Conservation (phyloP, 495 filamentous ascomycete species). For the Antarctomyces pellizariae region DNA sequence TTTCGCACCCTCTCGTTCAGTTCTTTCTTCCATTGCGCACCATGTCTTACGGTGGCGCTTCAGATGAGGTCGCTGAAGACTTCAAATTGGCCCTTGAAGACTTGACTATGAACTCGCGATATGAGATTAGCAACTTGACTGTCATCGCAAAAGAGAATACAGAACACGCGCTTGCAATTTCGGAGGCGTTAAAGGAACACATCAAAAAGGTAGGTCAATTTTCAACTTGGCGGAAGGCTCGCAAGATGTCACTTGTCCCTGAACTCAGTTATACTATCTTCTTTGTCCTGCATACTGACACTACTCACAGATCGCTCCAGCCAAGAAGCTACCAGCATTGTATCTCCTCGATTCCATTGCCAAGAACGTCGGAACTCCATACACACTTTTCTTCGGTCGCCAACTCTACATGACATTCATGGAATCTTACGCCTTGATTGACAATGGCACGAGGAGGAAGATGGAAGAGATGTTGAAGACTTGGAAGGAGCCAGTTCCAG, state of each 20-base stretch:
- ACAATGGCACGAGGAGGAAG: slow-evolving; percentile 54
- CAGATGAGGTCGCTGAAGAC: slow-evolving; percentile 83
- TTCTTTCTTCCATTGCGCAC: slow-evolving; percentile 13
- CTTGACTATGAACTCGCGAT: slow-evolving; percentile 65
- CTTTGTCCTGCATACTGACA: slow-evolving; percentile 9
- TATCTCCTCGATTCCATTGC: slow-evolving; percentile 96
- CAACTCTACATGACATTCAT: slow-evolving; percentile 89
- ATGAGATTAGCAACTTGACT: slow-evolving; percentile 86
- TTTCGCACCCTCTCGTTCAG: neutral
- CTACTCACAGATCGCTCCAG: slow-evolving; percentile 46
- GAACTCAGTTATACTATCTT: slow-evolving; percentile 1
- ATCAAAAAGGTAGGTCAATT: slow-evolving; percentile 62
- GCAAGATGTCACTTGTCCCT: slow-evolving; percentile 1
- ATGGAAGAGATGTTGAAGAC: slow-evolving; percentile 95
- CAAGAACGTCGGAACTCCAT: slow-evolving; percentile 95
- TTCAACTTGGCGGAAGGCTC: slow-evolving; percentile 3
- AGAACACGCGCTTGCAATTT: slow-evolving; percentile 78
- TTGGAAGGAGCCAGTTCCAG: slow-evolving; percentile 91
- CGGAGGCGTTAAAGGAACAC: slow-evolving; percentile 69
- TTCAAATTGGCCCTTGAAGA: slow-evolving; percentile 85
- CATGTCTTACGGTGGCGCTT: slow-evolving; percentile 52
- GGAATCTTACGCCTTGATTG: slow-evolving; percentile 79
- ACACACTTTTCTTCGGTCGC: slow-evolving; percentile 77
- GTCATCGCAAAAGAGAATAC: slow-evolving; percentile 93
- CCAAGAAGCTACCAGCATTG: slow-evolving; percentile 75